Base-by-base conservation (phyloP, 495 filamentous ascomycete genomes). In the Wilcoxina mikolae region DNA sequence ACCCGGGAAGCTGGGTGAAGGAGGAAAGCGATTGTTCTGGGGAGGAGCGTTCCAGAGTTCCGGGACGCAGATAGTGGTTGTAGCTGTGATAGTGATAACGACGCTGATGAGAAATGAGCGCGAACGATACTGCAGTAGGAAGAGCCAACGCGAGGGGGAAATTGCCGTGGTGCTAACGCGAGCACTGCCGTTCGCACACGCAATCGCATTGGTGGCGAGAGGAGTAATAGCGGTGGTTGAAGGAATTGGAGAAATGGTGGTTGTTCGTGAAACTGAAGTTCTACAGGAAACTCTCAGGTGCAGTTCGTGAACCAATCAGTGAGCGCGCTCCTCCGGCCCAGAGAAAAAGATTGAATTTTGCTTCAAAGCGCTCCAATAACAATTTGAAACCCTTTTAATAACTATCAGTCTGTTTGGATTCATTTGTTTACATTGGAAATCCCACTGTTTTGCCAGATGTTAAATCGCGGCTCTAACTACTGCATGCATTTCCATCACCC, bases 1-100 rank as follows among this genome's bases (percentile, higher is more conserved):
- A 24, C 43, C 15, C n/a, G n/a, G n/a, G 47, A 15, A 28, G 15
- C 47, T 3, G 28, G 28, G 33, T 52, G 49, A 5, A 54, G 38
- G 26, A 54, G 51, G 17, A 39, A 54, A 1, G 51, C 51, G 22
- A 54, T 54, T 9, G 51, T 54, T 26, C 51, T 33, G 5, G 51
- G 51, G 39, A 54, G 51, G 22, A 28, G 49, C 15, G n/a, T n/a
- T n/a, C 23, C 7, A 23, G 43, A 11, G 43, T 12, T 20, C 22
- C 15, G 23, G n/a, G 47, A 50, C n/a, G 20, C 24, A 35, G 31
- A 35, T 15, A 15, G n/a, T n/a, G n/a, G n/a, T 22, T 12, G 23
- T 15, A 22, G 7, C 17, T 20, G 43, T 22, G 43, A 29, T 50
- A 25, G 2, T 24, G 43, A 7, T 49, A 25, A 29, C 25, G 25